Conservation (phyloP, 169 alveolate species). For the Babesia gibsoni region DNA sequence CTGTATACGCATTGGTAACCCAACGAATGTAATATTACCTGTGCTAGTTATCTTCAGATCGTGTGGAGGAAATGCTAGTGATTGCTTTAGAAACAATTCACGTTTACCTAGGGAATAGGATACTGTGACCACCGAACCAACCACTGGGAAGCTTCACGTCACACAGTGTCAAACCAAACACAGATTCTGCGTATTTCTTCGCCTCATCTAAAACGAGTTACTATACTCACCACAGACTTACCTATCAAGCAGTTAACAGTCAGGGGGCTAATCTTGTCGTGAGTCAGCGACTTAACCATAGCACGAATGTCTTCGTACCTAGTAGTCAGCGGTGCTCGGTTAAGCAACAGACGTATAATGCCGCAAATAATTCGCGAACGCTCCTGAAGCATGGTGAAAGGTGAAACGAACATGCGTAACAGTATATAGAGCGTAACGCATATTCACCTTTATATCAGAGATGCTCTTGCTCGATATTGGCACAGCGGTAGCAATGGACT, state of each 20-base stretch:
- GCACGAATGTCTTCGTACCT: slow-evolving; percentile 47
- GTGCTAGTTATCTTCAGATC: slow-evolving; percentile 36
- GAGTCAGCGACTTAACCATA: slow-evolving; percentile 28
- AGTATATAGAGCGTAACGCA: neutral
- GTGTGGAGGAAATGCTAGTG: slow-evolving; percentile 55
- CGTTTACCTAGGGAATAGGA: slow-evolving; percentile 18
- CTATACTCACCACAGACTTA: neutral
- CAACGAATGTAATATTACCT: slow-evolving; percentile 10
- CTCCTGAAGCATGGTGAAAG: slow-evolving; percentile 31
- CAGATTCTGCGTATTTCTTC: slow-evolving; percentile 4
- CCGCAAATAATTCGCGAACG: slow-evolving; percentile 20
- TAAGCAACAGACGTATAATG: slow-evolving; percentile 34
- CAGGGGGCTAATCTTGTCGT: slow-evolving; percentile 2
- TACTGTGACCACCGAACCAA: neutral
- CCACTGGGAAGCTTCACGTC: slow-evolving; percentile 41
- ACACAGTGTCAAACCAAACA: slow-evolving; percentile 43
- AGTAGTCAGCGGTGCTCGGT: slow-evolving; percentile 55
- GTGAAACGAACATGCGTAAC: neutral
- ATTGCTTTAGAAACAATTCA: slow-evolving; percentile 54
- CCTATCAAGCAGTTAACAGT: slow-evolving; percentile 15
- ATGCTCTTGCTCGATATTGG: neutral
- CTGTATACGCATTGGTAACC: neutral
- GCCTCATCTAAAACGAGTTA: slow-evolving; percentile 37
- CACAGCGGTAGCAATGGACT: neutral
- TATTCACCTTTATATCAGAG: neutral